Evolutionary conservation across 2,329 filamentous ascomycete species (phyloP).

Genomic region (Aspergillus fructus): DNA sequence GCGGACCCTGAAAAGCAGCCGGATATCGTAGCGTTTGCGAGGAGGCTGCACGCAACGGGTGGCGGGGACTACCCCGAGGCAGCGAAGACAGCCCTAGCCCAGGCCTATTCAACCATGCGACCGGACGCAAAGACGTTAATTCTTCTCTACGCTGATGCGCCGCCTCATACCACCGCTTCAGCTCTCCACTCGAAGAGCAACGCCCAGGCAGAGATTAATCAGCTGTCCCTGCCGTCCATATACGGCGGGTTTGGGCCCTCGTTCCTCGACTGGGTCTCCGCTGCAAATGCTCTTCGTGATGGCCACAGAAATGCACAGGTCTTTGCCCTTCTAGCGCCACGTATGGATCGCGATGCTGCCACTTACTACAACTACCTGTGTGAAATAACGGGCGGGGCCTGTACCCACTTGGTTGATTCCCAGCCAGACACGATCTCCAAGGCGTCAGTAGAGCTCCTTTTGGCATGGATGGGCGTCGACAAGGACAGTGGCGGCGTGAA

Average conservation of each 20-base stretch:
- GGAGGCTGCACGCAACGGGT: slow-evolving; percentile 29
- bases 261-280: slow-evolving; percentile 50
- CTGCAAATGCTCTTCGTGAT: slow-evolving; percentile 32
- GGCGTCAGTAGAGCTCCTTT: slow-evolving; percentile 43
- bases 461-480: slow-evolving; percentile 46
- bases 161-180: slow-evolving; percentile 47
- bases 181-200: neutral
- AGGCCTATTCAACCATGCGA: slow-evolving; percentile 50
- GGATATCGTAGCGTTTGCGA: slow-evolving; percentile 37
- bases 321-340: slow-evolving; percentile 42
- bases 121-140: slow-evolving; percentile 51
- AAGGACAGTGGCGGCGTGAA: neutral
- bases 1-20: slow-evolving; percentile 22
- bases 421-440: slow-evolving; percentile 38
- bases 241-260: slow-evolving; percentile 35
- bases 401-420: slow-evolving; percentile 32
- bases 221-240: neutral
- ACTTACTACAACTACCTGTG: slow-evolving; percentile 46
- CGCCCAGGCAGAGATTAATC: neutral
- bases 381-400: slow-evolving; percentile 43
- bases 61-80: slow-evolving; percentile 51
- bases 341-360: slow-evolving; percentile 15
- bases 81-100: slow-evolving; percentile 50
- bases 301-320: slow-evolving; percentile 37
- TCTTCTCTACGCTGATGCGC: slow-evolving; percentile 50